These are phyloP conservation scores for Chalaropsis thielavioides DNA, from an alignment of 2,329 filamentous ascomycete species.

Conservation along the genomic window DNA sequence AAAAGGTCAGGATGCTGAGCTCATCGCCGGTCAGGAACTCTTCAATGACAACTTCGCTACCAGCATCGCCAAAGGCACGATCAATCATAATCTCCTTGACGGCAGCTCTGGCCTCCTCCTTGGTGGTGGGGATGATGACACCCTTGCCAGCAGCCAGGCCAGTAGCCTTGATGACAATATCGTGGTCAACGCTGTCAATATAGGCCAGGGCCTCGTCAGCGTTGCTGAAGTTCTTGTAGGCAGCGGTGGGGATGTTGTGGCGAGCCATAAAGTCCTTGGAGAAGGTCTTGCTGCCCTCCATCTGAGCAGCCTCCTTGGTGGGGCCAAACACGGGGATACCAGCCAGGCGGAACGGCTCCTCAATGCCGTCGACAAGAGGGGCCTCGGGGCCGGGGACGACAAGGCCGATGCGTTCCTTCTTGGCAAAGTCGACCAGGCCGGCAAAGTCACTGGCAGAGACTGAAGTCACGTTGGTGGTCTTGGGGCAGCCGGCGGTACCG, in stretches of 20 bases:
- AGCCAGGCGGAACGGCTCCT: constrained; percentile 60
- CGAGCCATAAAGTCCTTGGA: constrained; percentile 96
- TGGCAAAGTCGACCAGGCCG: constrained; percentile 59
- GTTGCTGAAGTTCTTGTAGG: constrained; percentile 75
- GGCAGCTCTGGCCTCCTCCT: constrained; percentile 67
- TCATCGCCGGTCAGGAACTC: constrained; percentile 87
- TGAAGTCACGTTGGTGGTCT: constrained; percentile 55
- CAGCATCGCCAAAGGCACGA: constrained; percentile 72
- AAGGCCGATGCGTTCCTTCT: constrained; percentile 59
- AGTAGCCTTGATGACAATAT: constrained; percentile 84
- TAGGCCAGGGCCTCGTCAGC: constrained; percentile 61
- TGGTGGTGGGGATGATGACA: constrained; percentile 72
- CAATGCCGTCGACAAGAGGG: constrained; percentile 82
- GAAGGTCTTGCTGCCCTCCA: constrained; percentile 96
- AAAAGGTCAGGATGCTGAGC: constrained; percentile 80
- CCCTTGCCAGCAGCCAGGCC: constrained; percentile 91
- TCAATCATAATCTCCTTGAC: constrained; percentile 84
- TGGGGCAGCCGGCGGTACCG: constrained; percentile 58
- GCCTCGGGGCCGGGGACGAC: constrained; percentile 85
- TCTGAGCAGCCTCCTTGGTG: constrained; percentile 63
- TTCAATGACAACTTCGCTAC: constrained; percentile 86
- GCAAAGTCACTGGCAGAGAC: constrained; percentile 66
- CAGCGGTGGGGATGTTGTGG: constrained; percentile 77
- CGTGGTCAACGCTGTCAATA: constrained; percentile 53
- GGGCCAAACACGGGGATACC: constrained; percentile 79